Conservation (phyloP, 345 rosid genomes). For the Dovyalis caffra region DNA sequence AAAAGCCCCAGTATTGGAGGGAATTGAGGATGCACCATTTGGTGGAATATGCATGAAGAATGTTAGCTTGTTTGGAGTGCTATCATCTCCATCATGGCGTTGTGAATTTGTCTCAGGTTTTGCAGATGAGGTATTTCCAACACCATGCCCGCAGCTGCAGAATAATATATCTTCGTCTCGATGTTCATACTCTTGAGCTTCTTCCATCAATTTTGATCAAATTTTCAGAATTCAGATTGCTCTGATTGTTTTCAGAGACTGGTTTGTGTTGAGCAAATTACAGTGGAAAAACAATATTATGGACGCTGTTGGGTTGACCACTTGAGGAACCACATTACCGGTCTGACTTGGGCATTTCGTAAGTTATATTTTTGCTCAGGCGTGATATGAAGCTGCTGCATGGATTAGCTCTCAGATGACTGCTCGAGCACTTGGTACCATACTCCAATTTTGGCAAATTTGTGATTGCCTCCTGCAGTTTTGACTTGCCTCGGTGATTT, state of each 20-base stretch:
- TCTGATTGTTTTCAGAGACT: neutral
- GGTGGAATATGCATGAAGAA: constrained; percentile 76
- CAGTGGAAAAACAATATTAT: neutral
- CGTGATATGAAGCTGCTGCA: constrained; percentile 1
- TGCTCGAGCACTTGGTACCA: neutral
- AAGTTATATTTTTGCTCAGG: neutral
- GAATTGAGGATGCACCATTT: constrained; percentile 64
- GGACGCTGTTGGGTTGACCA: neutral
- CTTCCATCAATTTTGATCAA: neutral
- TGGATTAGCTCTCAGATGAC: neutral
- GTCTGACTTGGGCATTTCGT: neutral
- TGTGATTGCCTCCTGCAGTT: neutral
- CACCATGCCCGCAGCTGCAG: constrained; percentile 67
- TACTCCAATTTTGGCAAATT: neutral
- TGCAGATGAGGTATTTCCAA: constrained; percentile 51
- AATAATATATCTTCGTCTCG: constrained; percentile 38
- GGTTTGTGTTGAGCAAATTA: constrained; percentile 2
- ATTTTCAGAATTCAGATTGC: neutral
- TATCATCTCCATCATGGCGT: constrained; percentile 55
- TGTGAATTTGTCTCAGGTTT: constrained; percentile 82
- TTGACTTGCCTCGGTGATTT: neutral
- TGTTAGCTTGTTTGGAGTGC: constrained; percentile 57
- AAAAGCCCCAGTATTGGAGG: constrained; percentile 68
- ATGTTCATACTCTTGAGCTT: constrained; percentile 36
- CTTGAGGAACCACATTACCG: neutral